These are phyloP conservation scores for Fistulifera solaris DNA, from an alignment of 108 stramenopile species.

Conservation along the genomic window DNA sequence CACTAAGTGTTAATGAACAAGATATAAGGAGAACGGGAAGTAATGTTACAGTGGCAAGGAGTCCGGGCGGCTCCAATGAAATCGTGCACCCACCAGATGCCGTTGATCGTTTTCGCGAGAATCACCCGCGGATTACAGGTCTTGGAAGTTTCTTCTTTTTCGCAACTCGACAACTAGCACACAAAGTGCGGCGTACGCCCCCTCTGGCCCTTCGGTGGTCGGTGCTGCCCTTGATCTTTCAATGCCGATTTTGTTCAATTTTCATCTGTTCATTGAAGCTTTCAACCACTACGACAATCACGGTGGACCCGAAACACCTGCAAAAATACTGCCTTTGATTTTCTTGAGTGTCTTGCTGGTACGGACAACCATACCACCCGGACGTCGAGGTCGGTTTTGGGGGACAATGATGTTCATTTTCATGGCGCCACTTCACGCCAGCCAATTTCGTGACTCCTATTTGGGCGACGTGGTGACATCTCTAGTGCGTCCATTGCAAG, in stretches of 20 bases:
- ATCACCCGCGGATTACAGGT: slow-evolving; percentile 28
- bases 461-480: slow-evolving; percentile 74
- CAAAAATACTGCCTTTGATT: slow-evolving; percentile 67
- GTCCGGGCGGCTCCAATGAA: not conserved
- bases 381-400: slow-evolving; percentile 65
- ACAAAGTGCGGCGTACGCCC: slow-evolving; percentile 64
- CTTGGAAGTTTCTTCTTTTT: slow-evolving; percentile 38
- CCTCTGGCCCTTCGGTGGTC: slow-evolving; percentile 72
- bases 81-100: not conserved
- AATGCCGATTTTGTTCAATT: slow-evolving; percentile 82
- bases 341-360: slow-evolving; percentile 68
- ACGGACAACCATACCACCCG: slow-evolving; percentile 57
- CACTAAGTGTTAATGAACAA: not conserved
- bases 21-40: not conserved
- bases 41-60: not conserved
- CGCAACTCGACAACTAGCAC: slow-evolving; percentile 23
- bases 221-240: slow-evolving; percentile 76
- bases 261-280: slow-evolving; percentile 77
- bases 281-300: slow-evolving; percentile 46
- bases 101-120: slow-evolving; percentile 30
- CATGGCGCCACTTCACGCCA: slow-evolving; percentile 47
- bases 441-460: slow-evolving; percentile 71
- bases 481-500: slow-evolving; percentile 69
- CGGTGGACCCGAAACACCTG: slow-evolving; percentile 35
- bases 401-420: slow-evolving; percentile 57